Evolutionary conservation across 768 basidiomycete species (phyloP).

Genomic region (Russula sp.): DNA sequence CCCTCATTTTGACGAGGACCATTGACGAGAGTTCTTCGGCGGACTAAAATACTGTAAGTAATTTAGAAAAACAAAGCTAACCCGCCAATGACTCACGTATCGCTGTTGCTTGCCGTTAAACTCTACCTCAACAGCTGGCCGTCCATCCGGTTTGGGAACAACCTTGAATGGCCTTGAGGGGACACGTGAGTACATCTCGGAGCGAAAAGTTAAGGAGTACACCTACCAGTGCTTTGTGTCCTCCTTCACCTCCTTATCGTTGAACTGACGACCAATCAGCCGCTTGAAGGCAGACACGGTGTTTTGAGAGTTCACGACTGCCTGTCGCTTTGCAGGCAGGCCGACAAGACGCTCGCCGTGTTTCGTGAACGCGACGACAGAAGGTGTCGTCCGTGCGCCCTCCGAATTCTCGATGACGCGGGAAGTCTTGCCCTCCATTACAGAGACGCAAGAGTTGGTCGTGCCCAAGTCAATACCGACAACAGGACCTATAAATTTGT

Average conservation of each 20-base stretch:
- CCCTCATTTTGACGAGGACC: conserved; percentile 89
- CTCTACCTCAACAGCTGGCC: conserved; percentile 80
- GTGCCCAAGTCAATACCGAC: conserved; percentile 97
- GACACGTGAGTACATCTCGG: neutral
- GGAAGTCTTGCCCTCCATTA: conserved; percentile 94
- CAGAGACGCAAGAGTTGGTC: conserved; percentile 85
- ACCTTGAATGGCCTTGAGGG: conserved; percentile 71
- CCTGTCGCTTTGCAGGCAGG: conserved; percentile 95
- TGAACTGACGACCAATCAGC: conserved; percentile 88
- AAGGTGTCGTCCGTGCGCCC: conserved; percentile 96
- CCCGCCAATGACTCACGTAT: conserved; percentile 49
- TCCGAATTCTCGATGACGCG: conserved; percentile 97
- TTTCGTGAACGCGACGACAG: conserved; percentile 97
- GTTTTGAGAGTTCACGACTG: conserved; percentile 91
- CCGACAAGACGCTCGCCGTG: conserved; percentile 96
- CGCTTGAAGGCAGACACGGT: conserved; percentile 95
- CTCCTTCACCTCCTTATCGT: conserved; percentile 88
- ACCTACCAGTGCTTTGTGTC: conserved; percentile 80
- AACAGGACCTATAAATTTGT: conserved; percentile 57
- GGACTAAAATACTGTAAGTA: conserved; percentile 44
- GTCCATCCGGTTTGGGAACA: conserved; percentile 61
- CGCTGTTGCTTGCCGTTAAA: conserved; percentile 77
- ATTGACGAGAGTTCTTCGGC: conserved; percentile 83
- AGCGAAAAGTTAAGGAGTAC: neutral
- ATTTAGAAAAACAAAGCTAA: neutral